phyloP scores from a whole-genome alignment of 2,329 filamentous ascomycete species.

The Colletotrichum tabaci region DNA sequence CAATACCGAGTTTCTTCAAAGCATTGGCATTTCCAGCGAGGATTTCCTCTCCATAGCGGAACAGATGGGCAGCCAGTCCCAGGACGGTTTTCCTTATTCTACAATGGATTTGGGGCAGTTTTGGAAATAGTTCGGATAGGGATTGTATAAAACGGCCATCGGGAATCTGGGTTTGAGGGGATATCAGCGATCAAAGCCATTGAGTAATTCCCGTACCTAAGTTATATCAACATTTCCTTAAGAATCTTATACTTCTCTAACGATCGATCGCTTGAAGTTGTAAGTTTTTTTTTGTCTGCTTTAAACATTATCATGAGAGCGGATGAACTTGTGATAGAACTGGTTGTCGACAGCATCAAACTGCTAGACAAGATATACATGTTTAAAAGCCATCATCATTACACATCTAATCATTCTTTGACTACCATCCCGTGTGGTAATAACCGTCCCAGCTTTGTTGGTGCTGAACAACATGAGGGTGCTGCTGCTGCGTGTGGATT shows the following conservation, averaged over 20 bases:
- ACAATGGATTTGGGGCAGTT: conserved; percentile 16
- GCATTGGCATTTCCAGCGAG: conserved; percentile 56
- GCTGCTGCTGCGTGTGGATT: conserved; percentile 17
- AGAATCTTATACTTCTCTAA: no score
- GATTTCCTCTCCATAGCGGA: conserved; percentile 57
- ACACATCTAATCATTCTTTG: not conserved
- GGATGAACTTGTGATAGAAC: no score
- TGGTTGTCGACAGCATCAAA: no score
- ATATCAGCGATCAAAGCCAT: not conserved
- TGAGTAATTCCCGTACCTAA: not conserved
- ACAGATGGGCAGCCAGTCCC: conserved; percentile 47
- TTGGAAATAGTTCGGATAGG: conserved; percentile 2
- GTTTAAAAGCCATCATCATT: not conserved
- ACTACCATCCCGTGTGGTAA: conserved; percentile 13
- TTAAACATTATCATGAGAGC: no score
- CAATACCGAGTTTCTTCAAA: conserved; percentile 53
- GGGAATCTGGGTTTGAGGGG: not conserved
- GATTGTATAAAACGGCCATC: no score
- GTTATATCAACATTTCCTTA: no score
- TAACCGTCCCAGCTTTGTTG: conserved; percentile 20
- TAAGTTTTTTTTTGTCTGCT: no score
- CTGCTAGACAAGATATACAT: not conserved
- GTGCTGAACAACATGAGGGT: conserved; percentile 1
- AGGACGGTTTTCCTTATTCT: conserved; percentile 4
- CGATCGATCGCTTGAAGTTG: no score